Conservation (phyloP, 78 protist species). For the Chrysochromulina tobinii region DNA sequence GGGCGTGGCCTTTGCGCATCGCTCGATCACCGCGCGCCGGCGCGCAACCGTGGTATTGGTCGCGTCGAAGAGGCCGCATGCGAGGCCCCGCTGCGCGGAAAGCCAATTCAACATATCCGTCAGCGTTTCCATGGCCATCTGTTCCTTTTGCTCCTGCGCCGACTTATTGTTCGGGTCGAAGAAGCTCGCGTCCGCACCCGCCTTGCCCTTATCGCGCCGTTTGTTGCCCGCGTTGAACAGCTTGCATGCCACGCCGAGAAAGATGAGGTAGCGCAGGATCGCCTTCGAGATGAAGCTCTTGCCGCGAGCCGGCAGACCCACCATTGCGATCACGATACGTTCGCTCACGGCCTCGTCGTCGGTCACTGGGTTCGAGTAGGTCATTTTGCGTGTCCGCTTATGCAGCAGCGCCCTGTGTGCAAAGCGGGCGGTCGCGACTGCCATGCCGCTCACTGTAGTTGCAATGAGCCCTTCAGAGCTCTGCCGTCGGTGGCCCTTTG, state of each 20-base stretch:
- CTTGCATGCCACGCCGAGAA: background rate
- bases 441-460: too few species aligned
- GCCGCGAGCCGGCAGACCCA: conserved; percentile 11
- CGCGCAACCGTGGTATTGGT: background rate
- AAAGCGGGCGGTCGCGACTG: too few species aligned
- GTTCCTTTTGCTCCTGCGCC: background rate
- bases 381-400: too few species aligned
- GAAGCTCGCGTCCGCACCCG: background rate
- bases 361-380: too few species aligned
- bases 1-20: background rate
- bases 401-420: too few species aligned
- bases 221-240: background rate
- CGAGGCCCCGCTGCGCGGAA: background rate
- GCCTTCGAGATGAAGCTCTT: background rate
- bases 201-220: background rate
- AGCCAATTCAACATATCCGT: background rate
- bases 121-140: background rate
- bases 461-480: too few species aligned
- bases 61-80: conserved; percentile 4
- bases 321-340: conserved; percentile 9
- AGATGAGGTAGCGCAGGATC: background rate
- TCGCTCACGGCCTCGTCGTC: background rate
- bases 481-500: too few species aligned
- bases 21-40: background rate
- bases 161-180: background rate